phyloP scores from a whole-genome alignment of 2,329 filamentous ascomycete genomes.

The Ceratocystis destructans region DNA sequence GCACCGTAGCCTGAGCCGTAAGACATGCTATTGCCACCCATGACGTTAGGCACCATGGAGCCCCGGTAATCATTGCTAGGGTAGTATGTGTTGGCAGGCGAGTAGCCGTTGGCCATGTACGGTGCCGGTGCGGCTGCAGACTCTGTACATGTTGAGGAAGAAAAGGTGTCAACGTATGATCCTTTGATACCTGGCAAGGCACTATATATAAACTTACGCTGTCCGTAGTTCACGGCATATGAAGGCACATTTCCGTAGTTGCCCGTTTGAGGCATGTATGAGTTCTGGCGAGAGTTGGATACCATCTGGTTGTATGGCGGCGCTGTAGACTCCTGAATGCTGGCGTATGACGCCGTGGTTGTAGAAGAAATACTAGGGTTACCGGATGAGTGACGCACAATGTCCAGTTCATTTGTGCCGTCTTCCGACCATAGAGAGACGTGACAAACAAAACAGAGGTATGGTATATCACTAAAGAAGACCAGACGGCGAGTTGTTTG shows the following conservation, averaged over 20 bases:
- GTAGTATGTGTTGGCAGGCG: conserved; percentile 22
- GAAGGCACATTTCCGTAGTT: conserved; percentile 20
- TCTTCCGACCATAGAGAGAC: conserved; percentile 57
- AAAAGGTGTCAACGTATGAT: not conserved
- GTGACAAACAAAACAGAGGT: conserved; percentile 43
- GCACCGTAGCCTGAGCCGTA: conserved; percentile 23
- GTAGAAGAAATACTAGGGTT: conserved; percentile 70
- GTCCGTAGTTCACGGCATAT: conserved; percentile 23
- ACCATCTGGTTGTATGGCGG: conserved; percentile 29
- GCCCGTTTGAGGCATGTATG: conserved; percentile 22
- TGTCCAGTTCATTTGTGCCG: conserved; percentile 50
- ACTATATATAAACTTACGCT: conserved; percentile 23
- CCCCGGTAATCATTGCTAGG: conserved; percentile 20
- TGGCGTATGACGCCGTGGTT: conserved; percentile 36
- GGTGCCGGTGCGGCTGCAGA: conserved; percentile 2
- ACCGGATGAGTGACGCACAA: conserved; percentile 49
- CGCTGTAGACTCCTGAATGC: conserved; percentile 23
- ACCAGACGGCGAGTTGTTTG: not conserved
- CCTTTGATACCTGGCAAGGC: not conserved
- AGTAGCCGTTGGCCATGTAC: conserved; percentile 26
- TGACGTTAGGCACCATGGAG: conserved; percentile 15
- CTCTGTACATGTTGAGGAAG: not conserved
- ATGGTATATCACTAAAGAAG: conserved; percentile 41
- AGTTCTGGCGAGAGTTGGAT: conserved; percentile 25
- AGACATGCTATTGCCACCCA: conserved; percentile 3